phyloP scores from a whole-genome alignment of 176 grass and related monocot genomes.

The Musa itinerans region DNA sequence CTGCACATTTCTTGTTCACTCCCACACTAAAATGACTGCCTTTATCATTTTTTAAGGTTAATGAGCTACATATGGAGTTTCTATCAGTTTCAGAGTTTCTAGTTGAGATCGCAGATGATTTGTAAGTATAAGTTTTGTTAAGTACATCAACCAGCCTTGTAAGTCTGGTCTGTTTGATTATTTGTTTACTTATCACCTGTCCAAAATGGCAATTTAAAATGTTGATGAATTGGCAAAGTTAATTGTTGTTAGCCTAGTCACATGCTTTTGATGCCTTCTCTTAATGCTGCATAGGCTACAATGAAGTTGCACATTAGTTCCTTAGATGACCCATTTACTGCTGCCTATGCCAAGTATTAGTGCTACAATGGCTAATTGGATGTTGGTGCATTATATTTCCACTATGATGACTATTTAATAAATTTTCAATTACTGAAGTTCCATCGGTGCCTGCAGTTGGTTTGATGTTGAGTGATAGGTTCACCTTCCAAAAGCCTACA shows the following conservation, averaged over 20 bases:
- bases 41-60: conserved; percentile 45
- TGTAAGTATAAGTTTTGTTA: conserved; percentile 53
- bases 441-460: neutral
- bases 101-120: conserved; percentile 91
- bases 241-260: neutral
- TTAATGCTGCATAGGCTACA: no score
- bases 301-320: no score
- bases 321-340: neutral
- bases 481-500: neutral
- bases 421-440: neutral
- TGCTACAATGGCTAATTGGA: neutral
- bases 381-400: neutral
- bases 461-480: neutral
- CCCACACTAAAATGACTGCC: neutral
- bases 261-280: no score
- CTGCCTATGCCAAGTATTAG: neutral
- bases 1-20: conserved; percentile 1
- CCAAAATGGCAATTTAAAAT: neutral
- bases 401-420: neutral
- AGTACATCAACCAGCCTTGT: neutral
- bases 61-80: conserved; percentile 95
- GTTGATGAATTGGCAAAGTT: neutral
- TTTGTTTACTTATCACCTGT: neutral
- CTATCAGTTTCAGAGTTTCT: conserved; percentile 86
- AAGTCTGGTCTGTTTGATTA: neutral